Conservation (phyloP, 345 rosid species). For the Eucalyptus virginea region DNA sequence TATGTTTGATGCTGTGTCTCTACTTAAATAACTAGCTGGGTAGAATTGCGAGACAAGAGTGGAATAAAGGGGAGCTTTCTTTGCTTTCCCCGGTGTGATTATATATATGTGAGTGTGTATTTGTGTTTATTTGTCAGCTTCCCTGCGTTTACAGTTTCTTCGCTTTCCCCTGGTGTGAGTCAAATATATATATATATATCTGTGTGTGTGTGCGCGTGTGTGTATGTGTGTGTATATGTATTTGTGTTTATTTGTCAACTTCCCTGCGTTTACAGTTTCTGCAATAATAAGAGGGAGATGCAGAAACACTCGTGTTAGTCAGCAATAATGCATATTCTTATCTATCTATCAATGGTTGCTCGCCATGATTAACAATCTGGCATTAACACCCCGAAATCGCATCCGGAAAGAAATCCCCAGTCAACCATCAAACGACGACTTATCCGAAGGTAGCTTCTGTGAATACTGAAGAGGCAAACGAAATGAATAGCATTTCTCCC, state of each 20-base stretch:
- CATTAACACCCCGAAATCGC: not conserved
- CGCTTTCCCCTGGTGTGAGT: not conserved
- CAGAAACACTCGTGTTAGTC: not conserved
- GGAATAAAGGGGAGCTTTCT: not conserved
- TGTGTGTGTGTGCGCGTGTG: rapidly evolving
- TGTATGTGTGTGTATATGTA: too few relatives aligned
- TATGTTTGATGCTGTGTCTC: not conserved
- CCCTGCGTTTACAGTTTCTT: not conserved
- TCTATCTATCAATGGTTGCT: not conserved
- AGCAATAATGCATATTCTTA: not conserved
- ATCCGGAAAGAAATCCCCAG: not conserved
- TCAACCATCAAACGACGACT: not conserved
- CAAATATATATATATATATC: not conserved
- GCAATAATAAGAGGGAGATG: not conserved
- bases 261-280: not conserved
- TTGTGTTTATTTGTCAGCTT: not conserved
- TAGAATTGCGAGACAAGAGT: not conserved
- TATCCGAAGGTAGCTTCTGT: not conserved
- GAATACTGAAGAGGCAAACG: not conserved
- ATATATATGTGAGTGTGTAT: too few relatives aligned
- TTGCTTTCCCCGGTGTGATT: not conserved
- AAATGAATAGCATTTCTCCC: not conserved
- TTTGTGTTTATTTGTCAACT: not conserved
- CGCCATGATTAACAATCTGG: not conserved
- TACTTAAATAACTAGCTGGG: not conserved